Percentiles rank a stretch among this genome's conserved stretches.
These are phyloP conservation scores for Schizosaccharomyces versatilis DNA, from an alignment of 1,139 yeast genomes.

Conservation along the genomic window DNA sequence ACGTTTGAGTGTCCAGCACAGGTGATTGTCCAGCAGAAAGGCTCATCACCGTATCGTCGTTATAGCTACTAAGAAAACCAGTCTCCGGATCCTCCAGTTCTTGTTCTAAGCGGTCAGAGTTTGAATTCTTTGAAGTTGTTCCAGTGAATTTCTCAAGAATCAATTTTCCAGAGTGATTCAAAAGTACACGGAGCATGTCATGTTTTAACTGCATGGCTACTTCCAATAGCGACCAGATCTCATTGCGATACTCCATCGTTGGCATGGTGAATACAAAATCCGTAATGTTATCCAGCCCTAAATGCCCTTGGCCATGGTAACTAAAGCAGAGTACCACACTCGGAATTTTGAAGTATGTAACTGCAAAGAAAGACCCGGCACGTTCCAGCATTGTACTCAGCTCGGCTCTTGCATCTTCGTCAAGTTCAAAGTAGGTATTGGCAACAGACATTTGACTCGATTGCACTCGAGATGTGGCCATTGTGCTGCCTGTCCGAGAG, in stretches of 20 bases:
- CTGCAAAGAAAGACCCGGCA: slow-evolving; percentile 43
- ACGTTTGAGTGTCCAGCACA: not conserved
- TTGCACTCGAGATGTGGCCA: too few species aligned
- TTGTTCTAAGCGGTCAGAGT: too few species aligned
- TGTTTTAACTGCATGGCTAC: slow-evolving; percentile 40
- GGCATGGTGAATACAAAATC: slow-evolving; percentile 47
- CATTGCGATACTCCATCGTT: slow-evolving; percentile 36
- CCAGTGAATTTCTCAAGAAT: slow-evolving; percentile 44
- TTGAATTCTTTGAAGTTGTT: too few species aligned
- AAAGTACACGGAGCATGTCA: slow-evolving; percentile 43
- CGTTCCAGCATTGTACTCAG: slow-evolving; percentile 38
- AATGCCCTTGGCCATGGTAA: slow-evolving; percentile 51
- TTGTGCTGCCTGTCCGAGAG: too few species aligned
- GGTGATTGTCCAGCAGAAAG: too few species aligned
- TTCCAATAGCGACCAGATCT: slow-evolving; percentile 64
- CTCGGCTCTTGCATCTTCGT: slow-evolving; percentile 17
- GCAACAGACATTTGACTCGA: too few species aligned
- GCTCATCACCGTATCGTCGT: too few species aligned
- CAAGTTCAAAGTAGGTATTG: not conserved
- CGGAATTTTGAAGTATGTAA: slow-evolving; percentile 35
- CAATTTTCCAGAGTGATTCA: slow-evolving; percentile 59
- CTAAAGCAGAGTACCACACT: slow-evolving; percentile 39
- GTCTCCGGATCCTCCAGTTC: too few species aligned
- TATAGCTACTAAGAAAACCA: too few species aligned
- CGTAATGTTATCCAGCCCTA: slow-evolving; percentile 49